A percentile compares a stretch with the other conserved stretches of the same genome.
These are phyloP conservation scores for Berberis vulgaris DNA, from an alignment of 164 flowering plant species.

Conservation along the genomic window DNA sequence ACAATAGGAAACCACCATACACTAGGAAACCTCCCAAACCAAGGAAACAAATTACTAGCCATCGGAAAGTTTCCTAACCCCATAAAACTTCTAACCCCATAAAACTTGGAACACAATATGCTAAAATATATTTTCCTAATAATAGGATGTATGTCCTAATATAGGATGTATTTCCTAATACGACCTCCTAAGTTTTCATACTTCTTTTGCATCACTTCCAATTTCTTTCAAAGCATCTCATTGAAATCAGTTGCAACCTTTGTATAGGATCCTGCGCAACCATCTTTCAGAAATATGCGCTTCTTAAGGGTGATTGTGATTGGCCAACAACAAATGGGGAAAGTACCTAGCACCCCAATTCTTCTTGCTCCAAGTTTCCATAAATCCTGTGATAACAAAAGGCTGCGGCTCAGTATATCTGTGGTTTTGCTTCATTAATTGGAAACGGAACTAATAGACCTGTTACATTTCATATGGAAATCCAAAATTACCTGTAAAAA, in stretches of 20 bases:
- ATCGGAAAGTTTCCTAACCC: no score
- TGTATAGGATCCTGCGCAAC: not conserved
- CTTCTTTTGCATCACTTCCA: constrained; percentile 12
- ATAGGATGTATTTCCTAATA: no score
- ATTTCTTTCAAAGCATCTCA: constrained; percentile 26
- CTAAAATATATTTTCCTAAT: no score
- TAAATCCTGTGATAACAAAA: constrained; percentile 21
- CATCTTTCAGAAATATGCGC: not conserved
- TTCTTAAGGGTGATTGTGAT: constrained; percentile 22
- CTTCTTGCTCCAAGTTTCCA: constrained; percentile 33
- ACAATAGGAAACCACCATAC: no score
- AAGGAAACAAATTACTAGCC: no score
- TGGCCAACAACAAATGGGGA: constrained; percentile 51
- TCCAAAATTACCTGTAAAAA: no score
- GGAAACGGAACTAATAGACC: not conserved
- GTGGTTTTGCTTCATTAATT: not conserved
- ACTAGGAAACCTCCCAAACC: no score
- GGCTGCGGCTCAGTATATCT: not conserved
- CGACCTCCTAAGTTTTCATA: constrained; percentile 24
- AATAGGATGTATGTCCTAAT: no score
- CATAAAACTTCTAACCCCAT: no score
- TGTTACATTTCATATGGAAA: not conserved
- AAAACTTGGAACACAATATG: no score
- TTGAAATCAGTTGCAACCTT: constrained; percentile 21
- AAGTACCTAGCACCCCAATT: constrained; percentile 30